Evolutionary conservation across 306 rosid genomes (phyloP).

Genomic region (Boehmeria nivea): DNA sequence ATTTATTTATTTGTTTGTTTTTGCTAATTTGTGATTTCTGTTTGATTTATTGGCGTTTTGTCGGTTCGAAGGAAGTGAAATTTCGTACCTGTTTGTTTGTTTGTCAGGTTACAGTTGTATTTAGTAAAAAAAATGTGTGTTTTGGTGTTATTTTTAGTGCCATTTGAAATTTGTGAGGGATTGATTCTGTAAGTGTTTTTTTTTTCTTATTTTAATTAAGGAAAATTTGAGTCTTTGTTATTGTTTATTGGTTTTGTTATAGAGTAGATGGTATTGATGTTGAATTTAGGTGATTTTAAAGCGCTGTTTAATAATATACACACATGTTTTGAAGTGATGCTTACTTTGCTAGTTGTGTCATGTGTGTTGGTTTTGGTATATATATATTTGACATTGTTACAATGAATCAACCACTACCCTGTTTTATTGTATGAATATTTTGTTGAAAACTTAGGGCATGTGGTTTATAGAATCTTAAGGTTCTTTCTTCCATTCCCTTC

Average conservation of each 20-base stretch:
- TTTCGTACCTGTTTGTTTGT: neutral
- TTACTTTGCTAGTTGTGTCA: too few species aligned
- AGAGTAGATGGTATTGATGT: too few species aligned
- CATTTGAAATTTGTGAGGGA: neutral
- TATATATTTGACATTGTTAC: constrained; percentile 4
- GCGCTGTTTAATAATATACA: too few species aligned
- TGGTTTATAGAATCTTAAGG: constrained; percentile 13
- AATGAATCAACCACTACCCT: neutral
- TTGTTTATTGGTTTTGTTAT: constrained; percentile 5
- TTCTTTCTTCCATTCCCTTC: constrained; percentile 13
- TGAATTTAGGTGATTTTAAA: too few species aligned
- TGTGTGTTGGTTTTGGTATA: too few species aligned
- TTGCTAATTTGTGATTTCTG: neutral
- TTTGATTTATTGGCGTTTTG: constrained; percentile 1
- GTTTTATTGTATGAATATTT: too few species aligned
- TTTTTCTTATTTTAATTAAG: too few species aligned
- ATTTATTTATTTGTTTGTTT: too few species aligned
- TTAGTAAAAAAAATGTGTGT: neutral
- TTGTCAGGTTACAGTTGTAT: neutral
- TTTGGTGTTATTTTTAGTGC: neutral
- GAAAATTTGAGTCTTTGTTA: too few species aligned
- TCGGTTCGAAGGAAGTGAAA: neutral
- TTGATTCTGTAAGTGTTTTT: neutral
- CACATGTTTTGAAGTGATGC: too few species aligned
- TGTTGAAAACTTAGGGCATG: neutral